Conservation (phyloP, 768 basidiomycete genomes). For the Leccinum incarnatum region DNA sequence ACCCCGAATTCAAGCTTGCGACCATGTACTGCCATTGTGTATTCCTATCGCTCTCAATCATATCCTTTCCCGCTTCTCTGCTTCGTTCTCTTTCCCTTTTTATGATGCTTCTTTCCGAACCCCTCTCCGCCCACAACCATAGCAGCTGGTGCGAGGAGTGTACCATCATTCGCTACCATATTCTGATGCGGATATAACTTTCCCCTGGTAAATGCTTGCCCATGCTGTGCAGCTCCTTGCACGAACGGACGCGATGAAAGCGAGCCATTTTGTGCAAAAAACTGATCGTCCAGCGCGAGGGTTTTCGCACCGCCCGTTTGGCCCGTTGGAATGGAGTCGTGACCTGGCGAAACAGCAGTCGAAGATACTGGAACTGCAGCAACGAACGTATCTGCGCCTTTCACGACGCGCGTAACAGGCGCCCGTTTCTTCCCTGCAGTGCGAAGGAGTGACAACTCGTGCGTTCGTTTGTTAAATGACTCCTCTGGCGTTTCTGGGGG, state of each 20-base stretch:
- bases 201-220: constrained; percentile 60
- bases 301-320: constrained; percentile 50
- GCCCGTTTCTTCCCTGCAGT: constrained; percentile 82
- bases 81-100: constrained; percentile 77
- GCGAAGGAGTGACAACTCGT: constrained; percentile 55
- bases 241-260: constrained; percentile 62
- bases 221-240: constrained; percentile 55
- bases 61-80: constrained; percentile 93
- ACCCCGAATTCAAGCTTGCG: not conserved
- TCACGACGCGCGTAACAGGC: constrained; percentile 80
- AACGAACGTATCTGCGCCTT: constrained; percentile 82
- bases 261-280: constrained; percentile 62
- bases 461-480: constrained; percentile 72
- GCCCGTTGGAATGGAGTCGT: constrained; percentile 25
- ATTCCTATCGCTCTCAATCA: constrained; percentile 43
- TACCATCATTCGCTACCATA: constrained; percentile 74
- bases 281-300: constrained; percentile 71
- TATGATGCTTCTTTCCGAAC: constrained; percentile 79
- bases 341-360: constrained; percentile 6
- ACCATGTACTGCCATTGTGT: not conserved
- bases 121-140: constrained; percentile 40
- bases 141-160: constrained; percentile 46
- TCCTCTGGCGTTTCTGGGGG: constrained; percentile 69
- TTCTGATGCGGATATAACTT: constrained; percentile 84
- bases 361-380: constrained; percentile 14